These are phyloP conservation scores for Boletus rubroflammeus DNA, from an alignment of 768 basidiomycete genomes.

Conservation along the genomic window DNA sequence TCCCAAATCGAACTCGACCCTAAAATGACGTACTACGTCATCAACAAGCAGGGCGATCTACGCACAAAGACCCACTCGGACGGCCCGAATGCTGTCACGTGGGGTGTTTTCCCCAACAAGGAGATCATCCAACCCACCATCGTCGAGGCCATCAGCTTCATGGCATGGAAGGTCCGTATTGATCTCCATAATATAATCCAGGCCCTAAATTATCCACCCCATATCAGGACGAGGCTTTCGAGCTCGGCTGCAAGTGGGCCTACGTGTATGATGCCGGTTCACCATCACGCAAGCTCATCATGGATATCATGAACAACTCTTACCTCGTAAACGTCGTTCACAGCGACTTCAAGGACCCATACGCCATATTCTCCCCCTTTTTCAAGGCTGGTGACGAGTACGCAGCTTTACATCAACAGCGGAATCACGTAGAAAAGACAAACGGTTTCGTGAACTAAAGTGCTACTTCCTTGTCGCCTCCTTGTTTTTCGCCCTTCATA, in stretches of 20 bases:
- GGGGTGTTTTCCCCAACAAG: slow-evolving; percentile 97
- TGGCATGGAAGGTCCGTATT: slow-evolving; percentile 87
- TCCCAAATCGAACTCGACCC: slow-evolving; percentile 81
- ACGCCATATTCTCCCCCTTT: slow-evolving; percentile 88
- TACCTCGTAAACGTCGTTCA: slow-evolving; percentile 95
- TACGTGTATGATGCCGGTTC: slow-evolving; percentile 78
- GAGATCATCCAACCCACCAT: slow-evolving; percentile 96
- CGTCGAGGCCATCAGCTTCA: slow-evolving; percentile 95
- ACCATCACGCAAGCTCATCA: slow-evolving; percentile 69
- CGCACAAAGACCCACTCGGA: slow-evolving; percentile 93
- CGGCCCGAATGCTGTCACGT: slow-evolving; percentile 97
- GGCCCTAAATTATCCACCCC: slow-evolving; percentile 8
- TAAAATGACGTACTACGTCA: slow-evolving; percentile 93
- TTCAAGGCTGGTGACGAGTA: slow-evolving; percentile 69
- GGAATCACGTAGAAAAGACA: slow-evolving; percentile 26
- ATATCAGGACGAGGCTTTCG: slow-evolving; percentile 87
- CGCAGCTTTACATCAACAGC: slow-evolving; percentile 36
- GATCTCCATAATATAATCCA: not conserved
- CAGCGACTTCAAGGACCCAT: slow-evolving; percentile 85
- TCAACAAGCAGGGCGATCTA: slow-evolving; percentile 93
- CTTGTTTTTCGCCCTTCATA: not conserved
- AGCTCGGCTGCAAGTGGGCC: slow-evolving; percentile 90
- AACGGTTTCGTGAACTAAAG: slow-evolving; percentile 37
- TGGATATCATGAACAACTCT: slow-evolving; percentile 72
- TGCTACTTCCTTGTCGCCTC: not conserved